Evolutionary conservation across 805 yeast species (phyloP).

Genomic region (Saccharomyces jurei): DNA sequence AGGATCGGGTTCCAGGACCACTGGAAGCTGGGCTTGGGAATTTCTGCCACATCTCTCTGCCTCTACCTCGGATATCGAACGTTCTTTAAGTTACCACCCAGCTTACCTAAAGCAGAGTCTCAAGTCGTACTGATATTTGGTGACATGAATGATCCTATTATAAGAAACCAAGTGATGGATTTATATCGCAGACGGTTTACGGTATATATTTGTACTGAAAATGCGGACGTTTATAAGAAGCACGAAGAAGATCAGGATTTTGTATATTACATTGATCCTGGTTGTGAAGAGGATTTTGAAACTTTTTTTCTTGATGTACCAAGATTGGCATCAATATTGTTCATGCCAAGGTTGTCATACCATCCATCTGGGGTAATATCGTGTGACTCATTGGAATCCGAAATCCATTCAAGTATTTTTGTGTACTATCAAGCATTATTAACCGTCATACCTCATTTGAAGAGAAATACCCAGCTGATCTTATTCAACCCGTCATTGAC

Average conservation of each 20-base stretch:
- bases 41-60: constrained; percentile 11
- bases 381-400: constrained; percentile 14
- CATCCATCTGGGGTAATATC: constrained; percentile 24
- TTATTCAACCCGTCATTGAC: constrained; percentile 27
- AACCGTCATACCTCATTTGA: constrained; percentile 19
- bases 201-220: constrained; percentile 27
- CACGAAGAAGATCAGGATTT: constrained; percentile 27
- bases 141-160: constrained; percentile 29
- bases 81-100: constrained; percentile 10
- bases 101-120: constrained; percentile 11
- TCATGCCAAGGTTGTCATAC: constrained; percentile 29
- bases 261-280: constrained; percentile 20
- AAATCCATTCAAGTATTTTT: constrained; percentile 21
- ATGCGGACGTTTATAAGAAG: constrained; percentile 14
- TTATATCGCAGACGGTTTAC: constrained; percentile 28
- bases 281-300: constrained; percentile 15
- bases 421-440: constrained; percentile 16
- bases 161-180: constrained; percentile 31
- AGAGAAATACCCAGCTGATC: constrained; percentile 16
- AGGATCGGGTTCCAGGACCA: not conserved
- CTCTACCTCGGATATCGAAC: constrained; percentile 10
- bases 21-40: constrained; percentile 13
- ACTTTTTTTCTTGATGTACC: constrained; percentile 4
- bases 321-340: constrained; percentile 20
- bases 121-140: constrained; percentile 25